These are phyloP conservation scores for Mycosarcoma maydis DNA, from an alignment of 1,284 basidiomycete species.

Conservation along the genomic window DNA sequence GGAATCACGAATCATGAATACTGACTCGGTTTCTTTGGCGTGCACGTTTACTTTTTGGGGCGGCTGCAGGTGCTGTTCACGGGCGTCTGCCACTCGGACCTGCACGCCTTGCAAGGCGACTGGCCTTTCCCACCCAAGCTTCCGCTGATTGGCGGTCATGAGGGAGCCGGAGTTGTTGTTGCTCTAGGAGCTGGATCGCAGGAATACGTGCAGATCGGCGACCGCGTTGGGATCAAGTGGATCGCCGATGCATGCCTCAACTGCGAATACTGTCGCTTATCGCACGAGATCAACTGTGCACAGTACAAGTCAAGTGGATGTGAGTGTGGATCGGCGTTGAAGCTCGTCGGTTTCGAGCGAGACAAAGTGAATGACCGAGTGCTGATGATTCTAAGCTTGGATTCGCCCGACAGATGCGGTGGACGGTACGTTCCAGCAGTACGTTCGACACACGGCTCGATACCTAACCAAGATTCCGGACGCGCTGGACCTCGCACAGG, in stretches of 20 bases:
- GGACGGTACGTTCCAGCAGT: constrained; percentile 83
- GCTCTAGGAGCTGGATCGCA: constrained; percentile 79
- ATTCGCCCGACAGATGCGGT: constrained; percentile 69
- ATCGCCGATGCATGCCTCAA: constrained; percentile 72
- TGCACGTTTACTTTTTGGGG: too few relatives aligned
- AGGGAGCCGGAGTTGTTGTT: constrained; percentile 75
- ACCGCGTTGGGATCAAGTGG: constrained; percentile 83
- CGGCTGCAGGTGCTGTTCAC: constrained; percentile 32
- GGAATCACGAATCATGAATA: too few relatives aligned
- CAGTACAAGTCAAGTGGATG: constrained; percentile 67
- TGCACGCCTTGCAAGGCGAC: constrained; percentile 58
- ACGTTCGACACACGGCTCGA: constrained; percentile 74
- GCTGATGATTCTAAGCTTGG: too few relatives aligned
- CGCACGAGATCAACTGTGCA: constrained; percentile 74
- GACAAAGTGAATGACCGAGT: too few relatives aligned
- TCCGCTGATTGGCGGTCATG: constrained; percentile 85
- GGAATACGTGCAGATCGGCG: constrained; percentile 73
- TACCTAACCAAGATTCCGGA: constrained; percentile 72
- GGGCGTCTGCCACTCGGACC: constrained; percentile 47
- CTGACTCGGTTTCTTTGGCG: too few relatives aligned
- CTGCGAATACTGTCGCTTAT: constrained; percentile 79
- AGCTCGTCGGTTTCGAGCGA: too few relatives aligned
- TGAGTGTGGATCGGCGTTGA: constrained; percentile 8
- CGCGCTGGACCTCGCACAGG: constrained; percentile 74
- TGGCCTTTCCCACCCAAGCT: constrained; percentile 70